Evolutionary conservation across 1,139 yeast species (phyloP).

Genomic region (Yamadazyma jaroonii): DNA sequence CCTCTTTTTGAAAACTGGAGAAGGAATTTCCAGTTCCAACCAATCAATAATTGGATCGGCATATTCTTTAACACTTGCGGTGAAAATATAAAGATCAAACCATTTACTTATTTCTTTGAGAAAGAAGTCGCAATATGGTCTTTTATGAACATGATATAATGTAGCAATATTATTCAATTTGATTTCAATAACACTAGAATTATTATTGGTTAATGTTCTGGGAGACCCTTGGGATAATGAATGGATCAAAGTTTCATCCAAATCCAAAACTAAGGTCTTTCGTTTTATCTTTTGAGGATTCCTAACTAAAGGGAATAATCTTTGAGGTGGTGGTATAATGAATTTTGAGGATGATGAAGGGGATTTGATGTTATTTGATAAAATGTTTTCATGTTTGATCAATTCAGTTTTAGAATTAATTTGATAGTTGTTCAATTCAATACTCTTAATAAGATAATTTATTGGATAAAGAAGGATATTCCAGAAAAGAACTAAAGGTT

Average conservation of each 20-base stretch:
- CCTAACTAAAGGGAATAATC: slow-evolving; percentile 42
- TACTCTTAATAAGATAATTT: slow-evolving; percentile 10
- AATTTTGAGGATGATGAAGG: slow-evolving; percentile 53
- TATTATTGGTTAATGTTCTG: slow-evolving; percentile 44
- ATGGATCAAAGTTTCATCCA: slow-evolving; percentile 93
- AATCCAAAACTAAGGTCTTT: slow-evolving; percentile 79
- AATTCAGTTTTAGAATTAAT: slow-evolving; percentile 37
- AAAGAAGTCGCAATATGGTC: slow-evolving; percentile 89
- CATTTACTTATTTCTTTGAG: slow-evolving; percentile 75
- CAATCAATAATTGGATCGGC: slow-evolving; percentile 97
- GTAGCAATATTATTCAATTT: slow-evolving; percentile 68
- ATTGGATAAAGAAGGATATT: slow-evolving; percentile 21
- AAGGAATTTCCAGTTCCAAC: slow-evolving; percentile 48
- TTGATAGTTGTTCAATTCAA: slow-evolving; percentile 13
- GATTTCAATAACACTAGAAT: slow-evolving; percentile 81
- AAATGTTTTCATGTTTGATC: slow-evolving; percentile 35
- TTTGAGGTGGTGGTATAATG: slow-evolving; percentile 47
- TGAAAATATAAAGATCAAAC: slow-evolving; percentile 87
- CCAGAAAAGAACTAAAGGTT: slow-evolving; percentile 21
- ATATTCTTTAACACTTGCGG: slow-evolving; percentile 92
- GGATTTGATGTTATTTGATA: slow-evolving; percentile 51
- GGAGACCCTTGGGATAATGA: slow-evolving; percentile 70
- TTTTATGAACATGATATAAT: slow-evolving; percentile 82
- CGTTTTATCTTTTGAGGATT: slow-evolving; percentile 39
- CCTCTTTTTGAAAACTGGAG: slow-evolving; percentile 51